Evolutionary conservation across 2,329 filamentous ascomycete genomes (phyloP).

Genomic region (Coniochaeta hoffmannii): DNA sequence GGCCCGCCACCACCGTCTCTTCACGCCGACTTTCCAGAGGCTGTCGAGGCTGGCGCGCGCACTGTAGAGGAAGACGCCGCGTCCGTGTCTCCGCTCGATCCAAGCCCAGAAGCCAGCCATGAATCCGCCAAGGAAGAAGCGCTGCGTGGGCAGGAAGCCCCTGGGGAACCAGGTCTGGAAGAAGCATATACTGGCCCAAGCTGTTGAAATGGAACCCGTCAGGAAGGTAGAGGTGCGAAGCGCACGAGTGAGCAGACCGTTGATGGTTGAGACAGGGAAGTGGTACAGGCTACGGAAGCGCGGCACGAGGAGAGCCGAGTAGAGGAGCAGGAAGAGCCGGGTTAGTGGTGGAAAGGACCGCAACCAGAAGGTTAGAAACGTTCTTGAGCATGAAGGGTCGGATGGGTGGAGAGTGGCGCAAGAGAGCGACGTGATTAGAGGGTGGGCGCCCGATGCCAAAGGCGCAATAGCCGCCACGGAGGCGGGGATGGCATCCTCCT

Average conservation of each 20-base stretch:
- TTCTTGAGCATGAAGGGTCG: conserved; percentile 81
- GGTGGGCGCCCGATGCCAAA: conserved; percentile 78
- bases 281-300: conserved; percentile 61
- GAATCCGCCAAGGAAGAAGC: conserved; percentile 86
- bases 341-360: conserved; percentile 72
- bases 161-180: conserved; percentile 76
- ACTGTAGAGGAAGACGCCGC: conserved; percentile 70
- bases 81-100: conserved; percentile 57
- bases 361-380: conserved; percentile 82
- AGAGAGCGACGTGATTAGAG: conserved; percentile 74
- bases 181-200: conserved; percentile 85
- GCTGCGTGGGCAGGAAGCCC: conserved; percentile 66
- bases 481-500: conserved; percentile 55
- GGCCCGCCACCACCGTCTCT: conserved; percentile 80
- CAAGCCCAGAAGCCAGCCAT: conserved; percentile 80
- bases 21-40: conserved; percentile 88
- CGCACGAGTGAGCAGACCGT: conserved; percentile 58
- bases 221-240: conserved; percentile 71
- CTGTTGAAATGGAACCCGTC: conserved; percentile 75
- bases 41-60: conserved; percentile 73
- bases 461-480: conserved; percentile 64
- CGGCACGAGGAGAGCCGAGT: conserved; percentile 63
- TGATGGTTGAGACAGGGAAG: conserved; percentile 60
- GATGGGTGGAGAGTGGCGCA: conserved; percentile 85
- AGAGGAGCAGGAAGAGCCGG: conserved; percentile 70